Percentiles rank a stretch among this genome's conserved stretches.
Evolutionary conservation across 164 flowering plant genomes (phyloP).

Genomic region (Paratinospora sagittata): DNA sequence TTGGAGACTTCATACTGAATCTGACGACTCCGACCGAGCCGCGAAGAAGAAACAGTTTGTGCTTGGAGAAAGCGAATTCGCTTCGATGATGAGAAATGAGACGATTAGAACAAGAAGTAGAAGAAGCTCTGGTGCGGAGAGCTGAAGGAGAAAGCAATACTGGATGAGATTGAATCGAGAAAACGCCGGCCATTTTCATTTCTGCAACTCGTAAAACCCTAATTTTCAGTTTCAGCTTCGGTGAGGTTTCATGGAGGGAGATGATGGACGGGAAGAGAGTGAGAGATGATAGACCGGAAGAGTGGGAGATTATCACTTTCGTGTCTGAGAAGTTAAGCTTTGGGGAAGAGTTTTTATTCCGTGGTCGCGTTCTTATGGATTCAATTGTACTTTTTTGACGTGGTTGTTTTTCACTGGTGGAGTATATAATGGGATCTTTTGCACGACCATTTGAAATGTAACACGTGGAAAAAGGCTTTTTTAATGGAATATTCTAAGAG

Average conservation of each 20-base stretch:
- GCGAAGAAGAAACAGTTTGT: constrained; percentile 26
- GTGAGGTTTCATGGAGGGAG: background rate
- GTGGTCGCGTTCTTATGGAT: too few relatives aligned
- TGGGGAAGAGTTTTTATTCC: too few relatives aligned
- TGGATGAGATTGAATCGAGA: constrained; percentile 24
- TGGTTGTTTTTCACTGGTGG: too few relatives aligned
- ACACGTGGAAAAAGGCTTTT: too few relatives aligned
- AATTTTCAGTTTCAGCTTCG: background rate
- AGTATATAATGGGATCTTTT: too few relatives aligned
- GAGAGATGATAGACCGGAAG: background rate
- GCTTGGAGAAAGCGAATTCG: constrained; percentile 15
- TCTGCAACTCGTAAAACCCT: background rate
- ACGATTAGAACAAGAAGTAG: constrained; percentile 8
- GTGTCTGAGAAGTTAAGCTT: too few relatives aligned
- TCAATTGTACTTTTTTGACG: too few relatives aligned
- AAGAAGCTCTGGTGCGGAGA: constrained; percentile 15
- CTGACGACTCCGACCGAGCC: constrained; percentile 32
- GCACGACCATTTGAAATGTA: too few relatives aligned
- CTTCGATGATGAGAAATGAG: constrained; percentile 14
- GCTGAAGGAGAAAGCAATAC: constrained; percentile 26
- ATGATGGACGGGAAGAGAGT: background rate
- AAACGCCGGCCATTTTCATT: constrained; percentile 34
- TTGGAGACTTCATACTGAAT: constrained; percentile 38
- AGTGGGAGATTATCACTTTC: background rate
- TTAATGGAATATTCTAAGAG: too few relatives aligned